Conservation (phyloP, 2,329 filamentous ascomycete species). For the Ceratocystis lukuohia region DNA sequence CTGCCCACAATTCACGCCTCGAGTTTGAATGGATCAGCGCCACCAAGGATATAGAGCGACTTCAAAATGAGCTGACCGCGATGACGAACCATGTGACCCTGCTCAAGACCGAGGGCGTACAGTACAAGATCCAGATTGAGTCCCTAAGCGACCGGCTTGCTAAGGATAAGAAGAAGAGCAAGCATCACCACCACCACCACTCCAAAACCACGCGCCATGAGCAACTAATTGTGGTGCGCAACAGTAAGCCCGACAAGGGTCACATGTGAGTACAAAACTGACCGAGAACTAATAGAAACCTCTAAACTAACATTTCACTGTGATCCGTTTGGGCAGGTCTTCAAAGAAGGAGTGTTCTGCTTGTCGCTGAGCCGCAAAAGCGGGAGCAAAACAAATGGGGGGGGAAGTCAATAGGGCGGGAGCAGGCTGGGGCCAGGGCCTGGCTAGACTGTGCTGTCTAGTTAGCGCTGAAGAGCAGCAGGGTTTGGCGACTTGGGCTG, state of each 20-base stretch:
- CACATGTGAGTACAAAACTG: constrained; percentile 13
- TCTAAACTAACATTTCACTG: constrained; percentile 9
- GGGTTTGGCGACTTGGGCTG: no score
- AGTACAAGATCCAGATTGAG: constrained; percentile 18
- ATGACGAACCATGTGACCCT: constrained; percentile 13
- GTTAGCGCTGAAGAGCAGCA: no score
- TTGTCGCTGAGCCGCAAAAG: constrained; percentile 25
- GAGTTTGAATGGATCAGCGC: constrained; percentile 16
- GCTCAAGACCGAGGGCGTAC: constrained; percentile 15
- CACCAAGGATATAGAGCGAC: constrained; percentile 4
- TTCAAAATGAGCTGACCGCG: constrained; percentile 10
- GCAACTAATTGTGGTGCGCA: constrained; percentile 16
- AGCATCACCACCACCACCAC: constrained; percentile 7
- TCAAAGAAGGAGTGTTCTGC: constrained; percentile 18
- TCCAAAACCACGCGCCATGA: constrained; percentile 15
- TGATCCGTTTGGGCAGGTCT: constrained; percentile 11
- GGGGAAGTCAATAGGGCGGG: not conserved
- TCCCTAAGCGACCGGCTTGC: constrained; percentile 14
- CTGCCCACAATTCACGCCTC: constrained; percentile 1
- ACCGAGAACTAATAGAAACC: constrained; percentile 10
- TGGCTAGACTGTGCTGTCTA: not conserved
- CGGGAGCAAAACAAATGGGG: not conserved
- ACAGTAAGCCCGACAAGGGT: constrained; percentile 11
- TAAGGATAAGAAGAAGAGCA: constrained; percentile 12
- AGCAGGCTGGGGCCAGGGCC: not conserved